Percentiles rank a stretch among this genome's conserved stretches.
These are phyloP conservation scores for Drosera spatulata DNA, from an alignment of 179 eudicot species.

Conservation along the genomic window DNA sequence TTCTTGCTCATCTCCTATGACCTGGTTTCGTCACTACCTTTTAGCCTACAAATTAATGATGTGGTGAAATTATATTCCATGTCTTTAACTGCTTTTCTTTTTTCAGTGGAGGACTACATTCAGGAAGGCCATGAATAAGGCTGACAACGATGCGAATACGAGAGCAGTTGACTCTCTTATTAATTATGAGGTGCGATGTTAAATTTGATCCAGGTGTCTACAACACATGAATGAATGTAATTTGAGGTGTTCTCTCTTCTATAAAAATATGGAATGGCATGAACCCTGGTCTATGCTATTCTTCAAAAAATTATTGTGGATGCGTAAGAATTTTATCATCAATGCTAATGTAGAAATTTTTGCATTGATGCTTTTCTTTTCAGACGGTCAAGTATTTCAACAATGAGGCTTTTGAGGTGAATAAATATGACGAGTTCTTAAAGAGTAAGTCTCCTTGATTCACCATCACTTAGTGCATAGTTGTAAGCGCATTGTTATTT, in stretches of 20 bases:
- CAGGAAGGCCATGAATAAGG: slow-evolving; percentile 96
- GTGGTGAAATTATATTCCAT: neutral
- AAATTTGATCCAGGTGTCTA: neutral
- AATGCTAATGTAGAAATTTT: slow-evolving; percentile 1
- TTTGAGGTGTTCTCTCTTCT: neutral
- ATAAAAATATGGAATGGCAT: too few species aligned
- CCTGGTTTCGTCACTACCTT: too few species aligned
- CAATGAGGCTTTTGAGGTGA: slow-evolving; percentile 80
- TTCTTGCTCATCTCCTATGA: neutral
- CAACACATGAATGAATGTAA: too few species aligned
- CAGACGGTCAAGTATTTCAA: slow-evolving; percentile 98
- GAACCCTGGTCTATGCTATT: too few species aligned
- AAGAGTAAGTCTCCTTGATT: slow-evolving; percentile 51
- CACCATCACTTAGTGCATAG: too few species aligned
- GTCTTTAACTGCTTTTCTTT: neutral
- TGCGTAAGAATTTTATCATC: neutral
- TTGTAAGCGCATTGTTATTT: too few species aligned
- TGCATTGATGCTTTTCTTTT: slow-evolving; percentile 10
- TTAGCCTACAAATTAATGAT: too few species aligned
- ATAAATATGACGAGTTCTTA: slow-evolving; percentile 78
- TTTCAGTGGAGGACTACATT: slow-evolving; percentile 95
- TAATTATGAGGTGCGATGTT: slow-evolving; percentile 70
- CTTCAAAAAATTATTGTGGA: too few species aligned
- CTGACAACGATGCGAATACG: slow-evolving; percentile 94
- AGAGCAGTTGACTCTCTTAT: slow-evolving; percentile 94